Evolutionary conservation across 2,329 filamentous ascomycete genomes (phyloP).

Genomic region (Talaromyces sp.): DNA sequence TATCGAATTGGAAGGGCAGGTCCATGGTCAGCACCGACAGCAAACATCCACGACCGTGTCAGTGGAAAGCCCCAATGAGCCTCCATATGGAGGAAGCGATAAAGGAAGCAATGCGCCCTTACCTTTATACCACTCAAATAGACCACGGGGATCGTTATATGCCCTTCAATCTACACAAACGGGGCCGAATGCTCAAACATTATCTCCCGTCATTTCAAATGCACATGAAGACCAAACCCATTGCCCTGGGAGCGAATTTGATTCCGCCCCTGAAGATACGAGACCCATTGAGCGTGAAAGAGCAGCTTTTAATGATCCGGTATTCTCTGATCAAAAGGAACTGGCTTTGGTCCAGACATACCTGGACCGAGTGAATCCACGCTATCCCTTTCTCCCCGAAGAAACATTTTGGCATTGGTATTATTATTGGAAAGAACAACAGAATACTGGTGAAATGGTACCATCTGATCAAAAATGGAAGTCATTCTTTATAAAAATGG

Average conservation of each 20-base stretch:
- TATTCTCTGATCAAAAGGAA: slow-evolving; percentile 9
- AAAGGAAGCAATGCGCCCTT: no score
- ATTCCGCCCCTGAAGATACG: background rate
- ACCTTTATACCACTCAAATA: background rate
- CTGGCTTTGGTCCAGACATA: slow-evolving; percentile 10
- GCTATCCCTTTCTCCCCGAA: slow-evolving; percentile 19
- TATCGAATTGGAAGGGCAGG: background rate
- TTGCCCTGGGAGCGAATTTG: no score
- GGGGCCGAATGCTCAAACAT: background rate
- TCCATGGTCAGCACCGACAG: background rate
- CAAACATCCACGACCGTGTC: background rate
- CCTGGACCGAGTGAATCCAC: slow-evolving; percentile 19
- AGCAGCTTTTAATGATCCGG: background rate
- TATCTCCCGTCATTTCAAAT: background rate
- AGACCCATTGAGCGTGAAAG: background rate
- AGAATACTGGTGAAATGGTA: background rate
- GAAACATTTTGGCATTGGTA: slow-evolving; percentile 16
- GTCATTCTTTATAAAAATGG: slow-evolving; percentile 19
- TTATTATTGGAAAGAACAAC: slow-evolving; percentile 13
- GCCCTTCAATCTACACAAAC: background rate
- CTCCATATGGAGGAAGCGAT: background rate
- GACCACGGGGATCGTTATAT: background rate
- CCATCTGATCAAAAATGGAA: slow-evolving; percentile 11
- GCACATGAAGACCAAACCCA: background rate
- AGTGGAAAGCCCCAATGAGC: background rate